Evolutionary conservation across 2,329 filamentous ascomycete genomes (phyloP).

Genomic region (Pseudonectria buxi): DNA sequence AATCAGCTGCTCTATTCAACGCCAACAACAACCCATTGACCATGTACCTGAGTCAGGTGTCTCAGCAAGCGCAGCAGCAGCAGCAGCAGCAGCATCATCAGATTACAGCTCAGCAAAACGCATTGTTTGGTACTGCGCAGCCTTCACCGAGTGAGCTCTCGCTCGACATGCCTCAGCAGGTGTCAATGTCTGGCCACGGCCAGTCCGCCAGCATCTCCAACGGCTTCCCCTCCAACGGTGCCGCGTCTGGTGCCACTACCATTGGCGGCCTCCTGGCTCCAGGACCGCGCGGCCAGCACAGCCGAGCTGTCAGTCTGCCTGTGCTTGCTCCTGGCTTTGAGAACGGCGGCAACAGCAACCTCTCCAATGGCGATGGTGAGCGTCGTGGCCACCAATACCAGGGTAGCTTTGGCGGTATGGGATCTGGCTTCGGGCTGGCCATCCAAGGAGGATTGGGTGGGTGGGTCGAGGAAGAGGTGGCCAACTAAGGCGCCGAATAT

Average conservation of each 20-base stretch:
- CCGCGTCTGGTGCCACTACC: slow-evolving; percentile 55
- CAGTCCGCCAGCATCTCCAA: slow-evolving; percentile 61
- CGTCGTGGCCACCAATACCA: slow-evolving; percentile 62
- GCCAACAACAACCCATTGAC: slow-evolving; percentile 82
- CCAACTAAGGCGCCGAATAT: slow-evolving; percentile 39
- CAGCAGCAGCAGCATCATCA: slow-evolving; percentile 69
- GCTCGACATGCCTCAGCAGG: slow-evolving; percentile 55
- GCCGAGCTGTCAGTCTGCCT: slow-evolving; percentile 83
- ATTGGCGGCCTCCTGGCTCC: slow-evolving; percentile 74
- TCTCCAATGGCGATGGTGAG: slow-evolving; percentile 43
- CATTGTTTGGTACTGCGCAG: slow-evolving; percentile 69
- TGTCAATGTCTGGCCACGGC: slow-evolving; percentile 54
- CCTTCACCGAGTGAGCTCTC: slow-evolving; percentile 51
- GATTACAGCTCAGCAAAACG: slow-evolving; percentile 68
- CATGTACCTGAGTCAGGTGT: slow-evolving; percentile 83
- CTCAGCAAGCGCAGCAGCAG: slow-evolving; percentile 64
- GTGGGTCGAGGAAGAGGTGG: slow-evolving; percentile 62
- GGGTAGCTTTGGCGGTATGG: slow-evolving; percentile 54
- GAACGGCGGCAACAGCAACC: slow-evolving; percentile 47
- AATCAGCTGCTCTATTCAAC: slow-evolving; percentile 70
- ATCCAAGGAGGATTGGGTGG: slow-evolving; percentile 59
- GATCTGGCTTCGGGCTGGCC: slow-evolving; percentile 52
- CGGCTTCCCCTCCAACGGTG: slow-evolving; percentile 48
- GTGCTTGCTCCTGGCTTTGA: slow-evolving; percentile 58
- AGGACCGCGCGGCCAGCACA: slow-evolving; percentile 55